A percentile compares a stretch with the other conserved stretches of the same genome.
phyloP scores from a whole-genome alignment of 192 early-diverging fungal genomes.

The Geranomyces variabilis region DNA sequence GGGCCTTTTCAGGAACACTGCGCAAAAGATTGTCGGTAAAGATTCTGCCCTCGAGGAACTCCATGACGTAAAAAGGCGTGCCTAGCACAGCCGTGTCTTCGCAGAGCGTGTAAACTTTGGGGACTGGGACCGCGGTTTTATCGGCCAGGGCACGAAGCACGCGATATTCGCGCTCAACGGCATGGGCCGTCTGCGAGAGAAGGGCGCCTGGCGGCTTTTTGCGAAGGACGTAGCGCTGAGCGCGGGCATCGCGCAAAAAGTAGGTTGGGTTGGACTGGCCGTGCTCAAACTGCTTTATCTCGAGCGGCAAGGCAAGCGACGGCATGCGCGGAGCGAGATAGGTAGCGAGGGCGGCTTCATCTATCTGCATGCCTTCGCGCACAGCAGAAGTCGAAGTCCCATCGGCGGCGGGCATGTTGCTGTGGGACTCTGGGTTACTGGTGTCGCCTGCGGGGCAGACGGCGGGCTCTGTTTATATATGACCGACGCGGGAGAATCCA shows the following conservation, averaged over 20 bases:
- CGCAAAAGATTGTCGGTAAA: constrained; percentile 59
- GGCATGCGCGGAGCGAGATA: constrained; percentile 62
- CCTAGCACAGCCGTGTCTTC: constrained; percentile 82
- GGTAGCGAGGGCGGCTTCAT: constrained; percentile 57
- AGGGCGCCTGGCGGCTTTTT: constrained; percentile 91
- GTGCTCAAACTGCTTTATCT: constrained; percentile 82
- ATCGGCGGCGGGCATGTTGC: too few species aligned
- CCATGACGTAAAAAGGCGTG: constrained; percentile 96
- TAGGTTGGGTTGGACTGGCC: constrained; percentile 97
- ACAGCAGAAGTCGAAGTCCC: constrained; percentile 19
- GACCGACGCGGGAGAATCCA: too few species aligned
- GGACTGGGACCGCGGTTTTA: constrained; percentile 84
- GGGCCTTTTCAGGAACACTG: constrained; percentile 16
- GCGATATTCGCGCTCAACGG: constrained; percentile 88
- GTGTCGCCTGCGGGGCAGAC: too few species aligned
- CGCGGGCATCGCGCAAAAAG: constrained; percentile 66
- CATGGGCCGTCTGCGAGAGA: constrained; percentile 84
- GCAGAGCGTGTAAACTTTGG: constrained; percentile 84
- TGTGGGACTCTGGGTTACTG: too few species aligned
- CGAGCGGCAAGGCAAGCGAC: constrained; percentile 59
- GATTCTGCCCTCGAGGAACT: constrained; percentile 90
- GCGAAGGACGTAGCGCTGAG: constrained; percentile 74
- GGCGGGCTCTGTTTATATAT: too few species aligned
- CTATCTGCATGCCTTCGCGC: constrained; percentile 50
- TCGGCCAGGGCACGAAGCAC: constrained; percentile 76